Conservation (phyloP, 2,329 filamentous ascomycete species). For the Sclerotinia nivalis region DNA sequence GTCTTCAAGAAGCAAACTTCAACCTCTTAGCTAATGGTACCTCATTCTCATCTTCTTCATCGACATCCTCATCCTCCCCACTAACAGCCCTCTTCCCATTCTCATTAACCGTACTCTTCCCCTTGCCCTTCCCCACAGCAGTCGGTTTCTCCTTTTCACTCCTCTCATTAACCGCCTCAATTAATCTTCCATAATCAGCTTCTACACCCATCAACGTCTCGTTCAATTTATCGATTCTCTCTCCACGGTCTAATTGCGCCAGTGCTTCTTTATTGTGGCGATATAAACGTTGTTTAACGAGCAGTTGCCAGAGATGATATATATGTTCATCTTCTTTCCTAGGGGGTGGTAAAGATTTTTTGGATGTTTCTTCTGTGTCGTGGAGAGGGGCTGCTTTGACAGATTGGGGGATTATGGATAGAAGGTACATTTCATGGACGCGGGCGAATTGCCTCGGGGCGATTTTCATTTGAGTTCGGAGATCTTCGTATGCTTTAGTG, state of each 20-base stretch:
- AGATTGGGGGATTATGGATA: conserved; percentile 57
- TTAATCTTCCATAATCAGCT: conserved; percentile 69
- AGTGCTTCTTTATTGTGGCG: conserved; percentile 72
- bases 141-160: conserved; percentile 22
- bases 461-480: conserved; percentile 69
- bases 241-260: conserved; percentile 65
- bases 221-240: conserved; percentile 72
- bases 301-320: conserved; percentile 70
- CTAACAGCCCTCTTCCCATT: background rate
- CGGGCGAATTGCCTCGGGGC: conserved; percentile 74
- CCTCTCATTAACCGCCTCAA: conserved; percentile 43
- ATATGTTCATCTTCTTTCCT: conserved; percentile 57
- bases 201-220: conserved; percentile 68
- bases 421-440: conserved; percentile 73
- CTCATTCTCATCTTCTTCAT: conserved; percentile 26
- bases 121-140: conserved; percentile 16
- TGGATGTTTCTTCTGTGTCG: conserved; percentile 41
- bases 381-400: conserved; percentile 55
- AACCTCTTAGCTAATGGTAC: conserved; percentile 32
- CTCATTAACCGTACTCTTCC: background rate
- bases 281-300: conserved; percentile 77
- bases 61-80: conserved; percentile 25
- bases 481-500: conserved; percentile 52
- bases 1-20: conserved; percentile 24
- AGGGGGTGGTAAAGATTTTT: conserved; percentile 10